Evolutionary conservation across 177 flowering plant genomes (phyloP), one percentile per base, ranked within the genome.

Genomic region (Vitis hybrid): DNA sequence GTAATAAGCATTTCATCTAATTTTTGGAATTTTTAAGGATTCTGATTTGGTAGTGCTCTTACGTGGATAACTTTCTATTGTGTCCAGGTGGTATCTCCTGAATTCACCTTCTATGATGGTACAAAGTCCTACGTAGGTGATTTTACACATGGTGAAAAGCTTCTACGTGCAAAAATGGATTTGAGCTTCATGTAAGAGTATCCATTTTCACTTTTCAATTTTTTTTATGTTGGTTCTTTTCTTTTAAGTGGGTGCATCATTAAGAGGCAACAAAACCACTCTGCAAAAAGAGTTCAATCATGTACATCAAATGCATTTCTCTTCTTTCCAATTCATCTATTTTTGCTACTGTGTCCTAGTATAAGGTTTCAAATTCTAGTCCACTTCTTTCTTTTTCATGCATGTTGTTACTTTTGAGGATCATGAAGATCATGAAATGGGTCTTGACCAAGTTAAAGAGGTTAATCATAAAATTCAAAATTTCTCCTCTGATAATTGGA

Each of bases 81-180:
- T 63, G 18, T 76, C 59, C 69, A 96, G 99, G 92, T 92, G 69
- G 88, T 96, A 65, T 89, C 97, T 79, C 91, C 98, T 30, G 98
- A 93, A 75, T 87, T 96, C 66, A 96, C 97, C 56, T 96, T 96
- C 80, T 96, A 82, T 78, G 99, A 96, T 73, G 88, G 89, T 62
- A 82, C 95, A 17, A 96, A 91, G 75, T 85, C 88, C 39, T 86
- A 85, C 66, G 69, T 87, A 30, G 91, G 88, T 82, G 91, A 93
- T 80, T 83, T 84, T 13, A 69, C 84, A 19, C 82, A 81, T 79
- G 87, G 89, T 65, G 99, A 96, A 80, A 92, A 91, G 84, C 91
- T 96, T 75, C 88, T 96, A 11, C 95, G 99, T 26, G 97, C 93
- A 57, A 96, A 92, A 80, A 72, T 92, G 87, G 97, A 96, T 79